phyloP scores from a whole-genome alignment of 371 early-diverging fungal species.

The Dichotomocladium elegans region DNA sequence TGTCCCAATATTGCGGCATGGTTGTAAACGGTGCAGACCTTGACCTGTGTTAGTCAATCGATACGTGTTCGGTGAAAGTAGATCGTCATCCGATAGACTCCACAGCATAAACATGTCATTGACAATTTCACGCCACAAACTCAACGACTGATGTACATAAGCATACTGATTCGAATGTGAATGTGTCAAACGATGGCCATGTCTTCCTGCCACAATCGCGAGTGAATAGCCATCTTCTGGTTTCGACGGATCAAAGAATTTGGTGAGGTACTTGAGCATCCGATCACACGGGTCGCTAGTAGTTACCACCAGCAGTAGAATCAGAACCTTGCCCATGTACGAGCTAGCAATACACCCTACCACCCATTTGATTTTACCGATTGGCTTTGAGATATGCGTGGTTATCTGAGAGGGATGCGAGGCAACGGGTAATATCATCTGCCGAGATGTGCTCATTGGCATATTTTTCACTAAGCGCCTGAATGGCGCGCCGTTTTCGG shows the following conservation, averaged over 20 bases:
- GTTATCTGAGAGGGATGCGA: slow-evolving; percentile 95
- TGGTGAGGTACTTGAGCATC: slow-evolving; percentile 79
- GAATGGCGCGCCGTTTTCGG: slow-evolving; percentile 87
- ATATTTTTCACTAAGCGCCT: slow-evolving; percentile 75
- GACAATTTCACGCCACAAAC: slow-evolving; percentile 91
- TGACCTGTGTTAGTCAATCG: slow-evolving; percentile 94
- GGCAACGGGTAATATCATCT: slow-evolving; percentile 81
- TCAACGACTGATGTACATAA: slow-evolving; percentile 91
- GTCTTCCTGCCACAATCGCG: slow-evolving; percentile 78
- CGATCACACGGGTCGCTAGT: slow-evolving; percentile 91
- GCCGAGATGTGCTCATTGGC: slow-evolving; percentile 46
- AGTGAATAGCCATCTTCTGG: slow-evolving; percentile 68
- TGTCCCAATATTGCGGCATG: slow-evolving; percentile 75
- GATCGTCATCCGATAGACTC: slow-evolving; percentile 85
- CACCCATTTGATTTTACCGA: slow-evolving; percentile 34
- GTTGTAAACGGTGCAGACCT: slow-evolving; percentile 87
- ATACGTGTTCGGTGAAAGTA: slow-evolving; percentile 76
- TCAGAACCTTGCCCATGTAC: not conserved
- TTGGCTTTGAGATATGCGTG: slow-evolving; percentile 86
- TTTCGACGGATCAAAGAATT: slow-evolving; percentile 61
- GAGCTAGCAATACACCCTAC: not conserved
- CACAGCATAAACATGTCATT: slow-evolving; percentile 97
- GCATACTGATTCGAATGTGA: slow-evolving; percentile 86
- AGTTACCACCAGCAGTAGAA: too few relatives aligned
- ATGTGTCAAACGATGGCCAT: slow-evolving; percentile 91